Evolutionary conservation across 1,284 basidiomycete genomes (phyloP).

Genomic region (Singerocomus rubriflavus): DNA sequence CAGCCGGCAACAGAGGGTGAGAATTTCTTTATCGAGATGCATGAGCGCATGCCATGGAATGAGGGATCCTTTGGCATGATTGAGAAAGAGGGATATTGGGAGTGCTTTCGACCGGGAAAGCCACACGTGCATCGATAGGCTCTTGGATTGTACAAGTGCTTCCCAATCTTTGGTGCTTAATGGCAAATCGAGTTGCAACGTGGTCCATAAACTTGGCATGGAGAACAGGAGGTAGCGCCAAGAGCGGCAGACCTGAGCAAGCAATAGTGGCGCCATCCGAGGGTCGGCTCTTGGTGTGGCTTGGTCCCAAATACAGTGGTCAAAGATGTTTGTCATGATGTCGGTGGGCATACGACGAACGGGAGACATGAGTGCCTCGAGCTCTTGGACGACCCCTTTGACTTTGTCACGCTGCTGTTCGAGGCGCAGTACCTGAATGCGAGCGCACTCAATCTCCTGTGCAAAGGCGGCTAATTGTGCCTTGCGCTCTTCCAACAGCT

Average conservation of each 20-base stretch:
- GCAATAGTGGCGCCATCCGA: conserved; percentile 21
- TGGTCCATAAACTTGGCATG: conserved; percentile 27
- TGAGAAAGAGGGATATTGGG: conserved; percentile 27
- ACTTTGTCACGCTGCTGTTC: conserved; percentile 16
- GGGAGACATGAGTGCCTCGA: conserved; percentile 31
- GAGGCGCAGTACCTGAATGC: conserved; percentile 20
- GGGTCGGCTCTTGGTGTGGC: conserved; percentile 12
- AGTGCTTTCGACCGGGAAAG: conserved; percentile 31
- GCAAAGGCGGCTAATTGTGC: conserved; percentile 11
- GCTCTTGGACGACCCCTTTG: conserved; percentile 20
- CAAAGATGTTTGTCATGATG: conserved; percentile 28
- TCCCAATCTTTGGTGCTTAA: conserved; percentile 23
- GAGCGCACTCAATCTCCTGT: conserved; percentile 22
- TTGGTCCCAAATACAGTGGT: conserved; percentile 20
- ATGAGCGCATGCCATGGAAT: conserved; percentile 31
- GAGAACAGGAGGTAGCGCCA: conserved; percentile 31
- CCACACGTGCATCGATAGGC: conserved; percentile 29
- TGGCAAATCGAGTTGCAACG: conserved; percentile 26
- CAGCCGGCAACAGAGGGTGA: conserved; percentile 23
- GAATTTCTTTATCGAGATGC: conserved; percentile 31
- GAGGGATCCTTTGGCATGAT: conserved; percentile 22
- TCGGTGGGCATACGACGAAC: conserved; percentile 33
- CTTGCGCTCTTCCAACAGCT: conserved; percentile 21
- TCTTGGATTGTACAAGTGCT: conserved; percentile 25
- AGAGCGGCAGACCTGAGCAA: conserved; percentile 29